Evolutionary conservation across 2,329 filamentous ascomycete genomes (phyloP).

Genomic region (Triangularia setosa): DNA sequence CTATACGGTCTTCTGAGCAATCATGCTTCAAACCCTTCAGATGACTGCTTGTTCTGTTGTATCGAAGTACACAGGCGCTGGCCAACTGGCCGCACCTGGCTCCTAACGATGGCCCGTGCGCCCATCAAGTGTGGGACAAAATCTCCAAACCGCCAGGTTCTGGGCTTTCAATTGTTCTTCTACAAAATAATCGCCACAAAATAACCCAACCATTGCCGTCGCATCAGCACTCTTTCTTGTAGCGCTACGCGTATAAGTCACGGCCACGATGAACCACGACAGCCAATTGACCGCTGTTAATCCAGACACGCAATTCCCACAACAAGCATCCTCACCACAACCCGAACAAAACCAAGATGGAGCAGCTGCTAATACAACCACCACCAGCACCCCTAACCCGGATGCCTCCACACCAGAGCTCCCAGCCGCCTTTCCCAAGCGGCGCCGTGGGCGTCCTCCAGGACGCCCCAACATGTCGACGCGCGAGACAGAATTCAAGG

Average conservation of each 20-base stretch:
- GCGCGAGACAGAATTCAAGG: slow-evolving; percentile 26
- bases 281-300: neutral
- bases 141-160: neutral
- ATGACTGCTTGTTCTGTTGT: neutral
- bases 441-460: slow-evolving; percentile 27
- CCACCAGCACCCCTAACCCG: neutral
- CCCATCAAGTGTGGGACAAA: neutral
- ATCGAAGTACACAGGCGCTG: too few relatives aligned
- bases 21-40: too few relatives aligned
- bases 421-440: slow-evolving; percentile 24
- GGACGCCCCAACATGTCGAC: slow-evolving; percentile 28
- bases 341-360: neutral
- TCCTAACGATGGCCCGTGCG: slow-evolving; percentile 12
- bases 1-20: too few relatives aligned
- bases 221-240: neutral
- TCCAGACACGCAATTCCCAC: neutral
- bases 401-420: neutral
- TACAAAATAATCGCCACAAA: slow-evolving; percentile 26
- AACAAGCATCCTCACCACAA: neutral
- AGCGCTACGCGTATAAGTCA: neutral
- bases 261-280: neutral
- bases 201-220: neutral
- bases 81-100: neutral
- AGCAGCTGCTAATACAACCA: neutral
- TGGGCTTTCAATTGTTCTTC: neutral